Base-by-base conservation (phyloP, 2,329 filamentous ascomycete species). In the Cladosporium sp. region DNA sequence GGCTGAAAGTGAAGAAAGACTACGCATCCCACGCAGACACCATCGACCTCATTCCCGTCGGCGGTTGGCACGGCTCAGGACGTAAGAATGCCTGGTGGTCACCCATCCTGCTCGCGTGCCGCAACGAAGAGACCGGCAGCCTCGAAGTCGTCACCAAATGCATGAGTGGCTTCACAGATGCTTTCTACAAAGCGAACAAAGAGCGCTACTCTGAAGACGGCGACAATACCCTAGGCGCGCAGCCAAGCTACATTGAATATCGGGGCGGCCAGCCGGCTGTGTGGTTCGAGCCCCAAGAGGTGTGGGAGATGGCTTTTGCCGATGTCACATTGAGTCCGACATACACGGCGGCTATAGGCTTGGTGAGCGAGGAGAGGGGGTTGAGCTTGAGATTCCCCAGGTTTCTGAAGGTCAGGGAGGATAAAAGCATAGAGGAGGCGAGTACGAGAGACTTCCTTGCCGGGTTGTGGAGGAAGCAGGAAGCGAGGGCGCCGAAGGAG, bases 1-100 rank as follows among this genome's bases (percentile, higher is more conserved):
- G 93, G 93, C 86, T 99, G 47, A 99, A 99, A 70, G 93, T 97
- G 7, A 99, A 99, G 69, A 97, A 97, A 64, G 93, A 97, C 72
- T 99, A 99, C 70, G 84, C 81, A 67, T 84, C 85, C n/a, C 89
- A 86, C 27, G 57, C 60, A 5, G 64, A 65, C 52, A 97, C 93
- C 0, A 78, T 97, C 30, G 93, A 99, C 63, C 80, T 97, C 1
- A 87, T 97, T 43, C 93, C 93, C 3, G 78, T 99, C 5, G 93
- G 86, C 1, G 93, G 74, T 11, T 99, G 93, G 91, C 91, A 97
- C 70, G 93, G 93, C 12, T 82, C 86, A 64, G 93, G 93, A 13
- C 85, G 93, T 50, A 99, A 99, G 71, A 82, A 89, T 6, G 88
- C 89, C 66, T 99, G 90, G 89, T 97, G 92, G 91, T 95, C 89